Evolutionary conservation across 352 stramenopile species (phyloP), one percentile per base, ranked within the genome.

Genomic region (Globisporangium solare): DNA sequence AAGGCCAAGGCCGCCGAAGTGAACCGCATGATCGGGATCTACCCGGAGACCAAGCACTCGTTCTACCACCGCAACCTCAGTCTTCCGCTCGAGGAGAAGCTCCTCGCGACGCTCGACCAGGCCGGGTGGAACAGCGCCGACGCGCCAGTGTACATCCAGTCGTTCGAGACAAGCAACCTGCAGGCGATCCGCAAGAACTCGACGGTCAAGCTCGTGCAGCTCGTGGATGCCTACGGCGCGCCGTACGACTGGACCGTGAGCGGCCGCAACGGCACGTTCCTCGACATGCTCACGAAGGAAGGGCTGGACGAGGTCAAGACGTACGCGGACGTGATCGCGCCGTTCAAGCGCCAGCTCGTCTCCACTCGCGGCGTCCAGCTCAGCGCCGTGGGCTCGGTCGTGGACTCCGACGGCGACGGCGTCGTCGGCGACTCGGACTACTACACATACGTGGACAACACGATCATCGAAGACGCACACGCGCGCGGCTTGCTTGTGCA

Each of bases 1-100:
- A 72, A 87, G 68, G 63, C 56, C 65, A 80, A 89, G 72, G 70
- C 82, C 45, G 62, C 66, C 49, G 67, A 85, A 47, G 73, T 74
- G 42, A 75, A 73, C 39, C 74, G 75, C 47, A 83, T 70, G 17
- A 76, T 92, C 20, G 86, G 87, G 27, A 86, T 97, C 51, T 97
- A 97, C 66, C 74, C 79, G 3, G 89, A 97, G 72, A 76, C 88
- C 24, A 97, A 97, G 66, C 76, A 96, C 62, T 82, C 77, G 56
- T 92, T 68, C 48, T 88, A 88, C 66, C 70, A 90, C 70, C 70
- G 80, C 51, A 60, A 70, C 7, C 59, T 95, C 0, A 74, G 82
- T 2, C 61, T 96, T 6, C 73, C 83, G 13, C 68, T 96, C 14
- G 80, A 94, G 24, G 79, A 92, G 56, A 80, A 83, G 43, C 63